Evolutionary conservation across 331 rosid species (phyloP).

Genomic region (Pyracantha coccinea): DNA sequence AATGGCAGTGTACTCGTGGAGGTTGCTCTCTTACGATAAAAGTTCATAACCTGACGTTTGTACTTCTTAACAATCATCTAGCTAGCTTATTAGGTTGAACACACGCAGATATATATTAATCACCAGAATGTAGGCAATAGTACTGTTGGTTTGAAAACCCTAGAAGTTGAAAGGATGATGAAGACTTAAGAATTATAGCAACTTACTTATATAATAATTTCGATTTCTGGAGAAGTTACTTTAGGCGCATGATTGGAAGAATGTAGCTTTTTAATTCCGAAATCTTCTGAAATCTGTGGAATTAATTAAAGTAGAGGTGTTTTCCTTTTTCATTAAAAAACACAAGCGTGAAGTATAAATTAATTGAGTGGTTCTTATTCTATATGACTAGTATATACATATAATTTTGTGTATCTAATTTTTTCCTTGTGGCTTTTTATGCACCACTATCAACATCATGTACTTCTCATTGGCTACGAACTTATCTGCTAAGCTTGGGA

Average conservation of each 20-base stretch:
- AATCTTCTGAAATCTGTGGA: background rate
- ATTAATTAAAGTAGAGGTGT: background rate
- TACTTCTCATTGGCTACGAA: slow-evolving; percentile 24
- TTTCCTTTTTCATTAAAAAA: background rate
- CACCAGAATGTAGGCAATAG: background rate
- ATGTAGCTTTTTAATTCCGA: background rate
- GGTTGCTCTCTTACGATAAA: background rate
- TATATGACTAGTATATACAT: background rate
- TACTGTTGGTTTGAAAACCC: background rate
- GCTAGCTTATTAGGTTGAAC: background rate
- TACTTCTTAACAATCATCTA: background rate
- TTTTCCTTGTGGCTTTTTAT: slow-evolving; percentile 14
- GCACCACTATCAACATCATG: slow-evolving; percentile 25
- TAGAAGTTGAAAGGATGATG: background rate
- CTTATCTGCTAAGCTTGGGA: slow-evolving; percentile 24
- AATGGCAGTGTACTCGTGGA: background rate
- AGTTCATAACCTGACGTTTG: background rate
- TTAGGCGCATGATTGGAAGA: background rate
- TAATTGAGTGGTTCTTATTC: background rate
- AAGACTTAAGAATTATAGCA: background rate
- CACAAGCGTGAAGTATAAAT: background rate
- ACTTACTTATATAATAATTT: background rate
- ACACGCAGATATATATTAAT: background rate
- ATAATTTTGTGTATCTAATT: background rate
- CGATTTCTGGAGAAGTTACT: background rate